These are phyloP conservation scores for Sonneratia alba DNA, from an alignment of 345 rosid species.

Conservation along the genomic window DNA sequence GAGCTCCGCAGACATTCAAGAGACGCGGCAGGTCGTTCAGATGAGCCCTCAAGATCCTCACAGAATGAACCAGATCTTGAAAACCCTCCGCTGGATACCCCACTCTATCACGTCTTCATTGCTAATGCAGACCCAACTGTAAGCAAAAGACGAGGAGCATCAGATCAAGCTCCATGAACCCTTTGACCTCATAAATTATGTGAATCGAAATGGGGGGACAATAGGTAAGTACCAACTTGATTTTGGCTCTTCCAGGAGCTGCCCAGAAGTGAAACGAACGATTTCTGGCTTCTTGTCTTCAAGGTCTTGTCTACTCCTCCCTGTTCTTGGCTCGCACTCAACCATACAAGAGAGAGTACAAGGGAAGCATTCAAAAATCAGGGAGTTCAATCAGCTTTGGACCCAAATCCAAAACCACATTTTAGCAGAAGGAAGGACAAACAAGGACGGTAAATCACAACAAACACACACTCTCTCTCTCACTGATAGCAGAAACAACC, in stretches of 20 bases:
- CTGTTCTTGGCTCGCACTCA: constrained; percentile 10
- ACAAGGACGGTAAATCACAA: background rate
- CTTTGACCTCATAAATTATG: background rate
- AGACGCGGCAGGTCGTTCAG: background rate
- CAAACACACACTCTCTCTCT: constrained; percentile 1
- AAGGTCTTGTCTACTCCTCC: background rate
- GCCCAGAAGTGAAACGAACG: constrained; percentile 6
- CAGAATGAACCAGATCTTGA: constrained; percentile 15
- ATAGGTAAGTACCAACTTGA: background rate
- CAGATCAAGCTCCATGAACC: constrained; percentile 4
- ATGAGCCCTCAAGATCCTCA: constrained; percentile 11
- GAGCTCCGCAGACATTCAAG: constrained; percentile 19
- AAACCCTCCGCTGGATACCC: constrained; percentile 7
- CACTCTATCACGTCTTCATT: constrained; percentile 5
- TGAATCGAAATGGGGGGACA: background rate
- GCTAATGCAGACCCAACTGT: background rate
- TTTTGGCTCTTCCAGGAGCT: background rate
- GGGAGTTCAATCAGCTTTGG: background rate
- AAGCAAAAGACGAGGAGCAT: background rate
- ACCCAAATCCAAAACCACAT: constrained; percentile 1
- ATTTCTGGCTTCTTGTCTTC: background rate
- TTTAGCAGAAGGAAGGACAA: background rate
- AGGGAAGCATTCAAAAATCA: constrained; percentile 11
- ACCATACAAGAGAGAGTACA: constrained; percentile 6
- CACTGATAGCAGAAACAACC: background rate